phyloP scores from a whole-genome alignment of 495 filamentous ascomycete species.

The Lasiosphaeria ovina region DNA sequence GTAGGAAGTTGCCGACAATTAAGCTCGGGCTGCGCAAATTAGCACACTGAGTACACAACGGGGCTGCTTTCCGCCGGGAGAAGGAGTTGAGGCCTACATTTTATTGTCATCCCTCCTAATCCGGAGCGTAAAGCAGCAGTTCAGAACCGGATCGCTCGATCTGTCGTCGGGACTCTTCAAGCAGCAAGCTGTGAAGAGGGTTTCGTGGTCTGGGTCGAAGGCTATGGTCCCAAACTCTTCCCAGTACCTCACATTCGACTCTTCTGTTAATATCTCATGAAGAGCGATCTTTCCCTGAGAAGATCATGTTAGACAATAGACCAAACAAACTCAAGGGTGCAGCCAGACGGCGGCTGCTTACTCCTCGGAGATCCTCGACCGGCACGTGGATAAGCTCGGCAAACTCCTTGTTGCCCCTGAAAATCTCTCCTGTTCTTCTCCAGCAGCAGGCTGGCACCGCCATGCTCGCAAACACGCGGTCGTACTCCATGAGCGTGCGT shows the following conservation, averaged over 20 bases:
- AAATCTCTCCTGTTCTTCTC: constrained; percentile 95
- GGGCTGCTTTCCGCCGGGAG: not conserved
- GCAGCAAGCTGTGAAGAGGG: constrained; percentile 90
- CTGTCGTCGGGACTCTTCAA: constrained; percentile 81
- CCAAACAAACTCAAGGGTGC: too few relatives aligned
- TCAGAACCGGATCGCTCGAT: constrained; percentile 69
- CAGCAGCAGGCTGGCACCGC: constrained; percentile 97
- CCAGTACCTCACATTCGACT: constrained; percentile 95
- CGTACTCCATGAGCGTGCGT: constrained; percentile 89
- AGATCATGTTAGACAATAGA: constrained; percentile 12
- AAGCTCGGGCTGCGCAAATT: constrained; percentile 68
- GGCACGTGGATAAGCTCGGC: constrained; percentile 93
- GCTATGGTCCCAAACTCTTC: constrained; percentile 99
- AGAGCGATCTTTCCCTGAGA: constrained; percentile 85
- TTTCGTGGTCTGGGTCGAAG: constrained; percentile 94
- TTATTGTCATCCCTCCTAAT: constrained; percentile 92
- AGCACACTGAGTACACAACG: constrained; percentile 4
- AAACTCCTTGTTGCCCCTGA: constrained; percentile 98
- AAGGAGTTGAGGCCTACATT: constrained; percentile 64
- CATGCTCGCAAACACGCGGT: constrained; percentile 98
- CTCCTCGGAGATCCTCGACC: constrained; percentile 86
- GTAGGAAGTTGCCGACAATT: constrained; percentile 96
- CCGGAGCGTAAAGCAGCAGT: constrained; percentile 97
- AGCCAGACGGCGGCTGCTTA: constrained; percentile 44
- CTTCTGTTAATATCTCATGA: constrained; percentile 93